phyloP scores from a whole-genome alignment of 768 basidiomycete species.

The Boletus rubroflammeus region DNA sequence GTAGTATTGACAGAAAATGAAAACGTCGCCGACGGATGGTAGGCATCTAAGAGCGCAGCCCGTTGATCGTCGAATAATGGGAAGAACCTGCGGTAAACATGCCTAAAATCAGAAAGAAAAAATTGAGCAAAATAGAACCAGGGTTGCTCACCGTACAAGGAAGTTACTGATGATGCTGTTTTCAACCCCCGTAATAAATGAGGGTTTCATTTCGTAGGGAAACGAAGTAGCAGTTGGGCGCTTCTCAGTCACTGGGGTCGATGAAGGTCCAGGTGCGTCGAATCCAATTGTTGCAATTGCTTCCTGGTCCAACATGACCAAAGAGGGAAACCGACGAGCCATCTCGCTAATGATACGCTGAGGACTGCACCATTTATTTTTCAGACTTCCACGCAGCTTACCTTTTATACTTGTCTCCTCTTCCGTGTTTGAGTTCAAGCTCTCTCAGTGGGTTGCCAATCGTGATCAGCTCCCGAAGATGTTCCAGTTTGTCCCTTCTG shows the following conservation, averaged over 20 bases:
- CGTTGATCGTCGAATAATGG: slow-evolving; percentile 79
- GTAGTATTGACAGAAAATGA: slow-evolving; percentile 84
- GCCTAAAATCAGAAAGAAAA: slow-evolving; percentile 9
- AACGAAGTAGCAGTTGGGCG: slow-evolving; percentile 67
- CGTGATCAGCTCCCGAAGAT: slow-evolving; percentile 70
- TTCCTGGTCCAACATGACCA: slow-evolving; percentile 82
- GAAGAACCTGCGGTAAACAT: slow-evolving; percentile 61
- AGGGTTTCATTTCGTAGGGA: slow-evolving; percentile 68
- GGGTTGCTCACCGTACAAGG: slow-evolving; percentile 60
- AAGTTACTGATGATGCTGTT: slow-evolving; percentile 67
- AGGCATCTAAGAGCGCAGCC: slow-evolving; percentile 60
- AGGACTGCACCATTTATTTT: not conserved
- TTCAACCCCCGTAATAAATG: slow-evolving; percentile 75
- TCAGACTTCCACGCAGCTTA: slow-evolving; percentile 31
- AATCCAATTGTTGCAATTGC: slow-evolving; percentile 75
- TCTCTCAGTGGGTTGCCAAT: slow-evolving; percentile 75
- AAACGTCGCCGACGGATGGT: slow-evolving; percentile 85
- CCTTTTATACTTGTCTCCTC: slow-evolving; percentile 66
- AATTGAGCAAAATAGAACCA: not conserved
- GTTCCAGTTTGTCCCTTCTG: slow-evolving; percentile 52
- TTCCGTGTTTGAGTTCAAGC: slow-evolving; percentile 51
- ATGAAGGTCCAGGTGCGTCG: slow-evolving; percentile 59
- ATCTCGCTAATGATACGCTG: slow-evolving; percentile 56
- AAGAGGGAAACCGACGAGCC: slow-evolving; percentile 70
- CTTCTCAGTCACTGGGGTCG: slow-evolving; percentile 34